Base-by-base conservation (phyloP, 768 basidiomycete species). In the Boletus speciosus region DNA sequence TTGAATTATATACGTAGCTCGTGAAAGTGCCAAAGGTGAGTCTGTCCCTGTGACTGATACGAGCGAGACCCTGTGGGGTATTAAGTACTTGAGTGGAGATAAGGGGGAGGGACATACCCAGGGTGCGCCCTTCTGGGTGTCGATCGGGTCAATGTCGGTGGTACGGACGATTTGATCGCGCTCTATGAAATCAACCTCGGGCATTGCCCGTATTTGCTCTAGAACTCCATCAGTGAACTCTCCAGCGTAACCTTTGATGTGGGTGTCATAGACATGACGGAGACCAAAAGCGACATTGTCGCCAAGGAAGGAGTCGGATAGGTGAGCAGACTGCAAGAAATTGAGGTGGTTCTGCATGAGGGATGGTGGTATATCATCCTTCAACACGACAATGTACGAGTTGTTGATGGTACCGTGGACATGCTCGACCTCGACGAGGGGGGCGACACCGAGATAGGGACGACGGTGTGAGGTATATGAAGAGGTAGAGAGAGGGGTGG, bases 321-420 rank as follows among this genome's bases (percentile, higher is more conserved):
- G 77, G 37, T 87, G 84, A n/a, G 73, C 74, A n/a, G 69, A 71
- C 66, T 86, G 75, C 48, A 97, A 73, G 72, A 89, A 85, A 69
- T 86, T 86, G 71, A 93, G 72, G 69, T 96, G 93, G 71, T 86
- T 88, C 63, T 82, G 73, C 68, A 87, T 76, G 38, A 85, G 73
- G 16, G 76, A 70, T 9, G 77, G 63, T 5, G 83, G 76, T 12
- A 86, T 58, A 52, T 82, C 84, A 55, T 84, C 78, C 79, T 91
- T 93, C 59, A 98, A 78, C 68, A 93, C 80, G 69, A 98, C 83
- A 58, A 98, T 93, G 76, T 98, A 98, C n/a, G 91, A 90, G 78
- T 95, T 88, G 75, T 88, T 85, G 68, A 95, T 74, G 52, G 81
- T 76, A 48, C 85, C 84, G 71, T 89, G 84, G 49, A 83, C 80